Percentiles rank a stretch among this genome's conserved stretches.
These are phyloP conservation scores for Fusarium bactridioides DNA, from an alignment of 2,329 filamentous ascomycete species.

Conservation along the genomic window DNA sequence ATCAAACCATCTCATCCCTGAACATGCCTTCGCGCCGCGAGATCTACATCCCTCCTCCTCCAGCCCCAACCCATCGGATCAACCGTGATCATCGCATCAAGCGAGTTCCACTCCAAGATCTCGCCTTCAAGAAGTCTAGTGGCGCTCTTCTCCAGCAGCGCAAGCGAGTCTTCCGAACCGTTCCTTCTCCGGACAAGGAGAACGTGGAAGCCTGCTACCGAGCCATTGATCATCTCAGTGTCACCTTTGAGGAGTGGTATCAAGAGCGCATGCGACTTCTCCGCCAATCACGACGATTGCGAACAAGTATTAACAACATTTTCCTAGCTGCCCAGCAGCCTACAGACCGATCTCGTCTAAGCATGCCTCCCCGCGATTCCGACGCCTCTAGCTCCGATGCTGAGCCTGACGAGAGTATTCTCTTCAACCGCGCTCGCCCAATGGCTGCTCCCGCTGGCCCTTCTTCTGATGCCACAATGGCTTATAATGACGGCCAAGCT, in stretches of 20 bases:
- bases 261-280: not conserved
- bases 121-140: constrained; percentile 31
- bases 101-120: constrained; percentile 41
- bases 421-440: constrained; percentile 43
- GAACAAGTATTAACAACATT: constrained; percentile 20
- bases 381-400: constrained; percentile 48
- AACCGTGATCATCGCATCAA: constrained; percentile 15
- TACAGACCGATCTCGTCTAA: constrained; percentile 45
- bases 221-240: constrained; percentile 23
- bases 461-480: constrained; percentile 43
- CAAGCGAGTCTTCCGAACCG: constrained; percentile 29
- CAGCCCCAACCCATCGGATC: not conserved
- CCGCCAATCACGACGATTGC: not conserved
- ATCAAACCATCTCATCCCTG: not conserved
- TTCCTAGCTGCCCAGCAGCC: constrained; percentile 41
- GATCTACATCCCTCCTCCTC: not conserved
- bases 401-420: constrained; percentile 47
- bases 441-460: constrained; percentile 12
- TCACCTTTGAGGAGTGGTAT: constrained; percentile 1
- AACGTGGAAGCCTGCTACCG: constrained; percentile 34
- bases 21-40: constrained; percentile 27
- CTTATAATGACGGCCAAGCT: constrained; percentile 39
- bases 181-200: constrained; percentile 41
- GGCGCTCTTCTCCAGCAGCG: constrained; percentile 36
- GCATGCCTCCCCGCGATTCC: constrained; percentile 47